Evolutionary conservation across 371 early-diverging fungal species (phyloP).

Genomic region (Phascolomyces articulosus): DNA sequence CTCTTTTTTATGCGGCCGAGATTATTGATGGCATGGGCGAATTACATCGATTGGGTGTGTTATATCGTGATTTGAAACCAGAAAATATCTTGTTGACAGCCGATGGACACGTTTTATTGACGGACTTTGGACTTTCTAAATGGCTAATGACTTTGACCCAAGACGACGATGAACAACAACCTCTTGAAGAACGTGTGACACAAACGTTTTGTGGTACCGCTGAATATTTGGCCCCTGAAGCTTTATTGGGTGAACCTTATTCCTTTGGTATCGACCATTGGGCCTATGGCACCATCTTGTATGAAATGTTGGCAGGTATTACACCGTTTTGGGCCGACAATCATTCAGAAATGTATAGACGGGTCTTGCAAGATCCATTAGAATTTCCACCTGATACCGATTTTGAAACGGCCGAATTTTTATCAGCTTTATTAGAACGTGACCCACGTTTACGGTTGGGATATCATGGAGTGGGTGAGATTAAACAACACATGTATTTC

Average conservation of each 20-base stretch:
- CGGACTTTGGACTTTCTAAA: conserved; percentile 93
- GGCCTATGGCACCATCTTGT: conserved; percentile 95
- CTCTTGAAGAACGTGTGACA: conserved; percentile 58
- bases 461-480: conserved; percentile 56
- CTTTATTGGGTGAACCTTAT: conserved; percentile 80
- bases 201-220: conserved; percentile 97
- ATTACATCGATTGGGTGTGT: conserved; percentile 84
- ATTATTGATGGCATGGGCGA: conserved; percentile 86
- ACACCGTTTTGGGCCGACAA: conserved; percentile 89
- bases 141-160: conserved; percentile 19
- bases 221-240: conserved; percentile 92
- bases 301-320: conserved; percentile 79
- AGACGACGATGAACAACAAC: conserved; percentile 28
- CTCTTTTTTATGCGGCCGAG: conserved; percentile 85
- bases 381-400: conserved; percentile 75
- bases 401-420: conserved; percentile 60
- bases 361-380: conserved; percentile 78
- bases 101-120: conserved; percentile 85
- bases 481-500: conserved; percentile 77
- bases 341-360: conserved; percentile 80
- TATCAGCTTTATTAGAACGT: conserved; percentile 69
- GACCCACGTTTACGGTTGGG: conserved; percentile 73
- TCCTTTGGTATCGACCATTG: conserved; percentile 96
- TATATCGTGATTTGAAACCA: conserved; percentile 91
- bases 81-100: conserved; percentile 86